These are phyloP conservation scores for Cadophora luteo-olivacea DNA, from an alignment of 2,329 filamentous ascomycete genomes.

Conservation along the genomic window DNA sequence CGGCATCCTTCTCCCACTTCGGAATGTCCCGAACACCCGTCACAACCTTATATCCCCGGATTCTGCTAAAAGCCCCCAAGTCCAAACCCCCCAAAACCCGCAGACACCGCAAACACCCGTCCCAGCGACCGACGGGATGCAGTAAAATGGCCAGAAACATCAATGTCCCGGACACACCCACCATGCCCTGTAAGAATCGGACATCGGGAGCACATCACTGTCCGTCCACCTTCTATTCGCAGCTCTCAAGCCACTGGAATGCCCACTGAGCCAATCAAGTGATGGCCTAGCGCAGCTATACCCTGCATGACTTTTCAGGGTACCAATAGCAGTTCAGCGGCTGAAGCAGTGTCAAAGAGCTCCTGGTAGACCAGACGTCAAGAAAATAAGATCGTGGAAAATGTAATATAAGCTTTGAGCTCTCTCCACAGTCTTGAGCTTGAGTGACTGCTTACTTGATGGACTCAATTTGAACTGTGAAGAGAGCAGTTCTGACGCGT, in stretches of 20 bases:
- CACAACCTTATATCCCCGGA: neutral
- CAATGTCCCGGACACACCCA: neutral
- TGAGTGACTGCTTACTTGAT: neutral
- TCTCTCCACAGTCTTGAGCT: constrained; percentile 1
- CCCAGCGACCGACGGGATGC: neutral
- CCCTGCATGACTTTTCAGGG: constrained; percentile 24
- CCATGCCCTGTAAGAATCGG: neutral
- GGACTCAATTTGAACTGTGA: neutral
- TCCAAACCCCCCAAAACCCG: constrained; percentile 2
- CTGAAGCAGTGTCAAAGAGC: neutral
- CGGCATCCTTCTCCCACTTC: too few relatives aligned
- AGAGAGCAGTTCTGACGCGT: neutral
- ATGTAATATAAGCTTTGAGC: constrained; percentile 8
- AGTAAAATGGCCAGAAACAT: neutral
- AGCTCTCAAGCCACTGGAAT: constrained; percentile 19
- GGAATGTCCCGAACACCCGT: too few relatives aligned
- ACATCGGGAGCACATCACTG: constrained; percentile 1
- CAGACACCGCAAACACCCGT: neutral
- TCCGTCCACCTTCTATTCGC: constrained; percentile 15
- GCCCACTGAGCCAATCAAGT: constrained; percentile 12
- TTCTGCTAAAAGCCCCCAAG: neutral
- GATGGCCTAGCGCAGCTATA: neutral
- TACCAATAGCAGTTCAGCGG: constrained; percentile 10
- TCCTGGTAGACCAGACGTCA: neutral
- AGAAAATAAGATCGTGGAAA: constrained; percentile 2